Base-by-base conservation (phyloP, 108 stramenopile species). In the Nitzschia putrida region DNA sequence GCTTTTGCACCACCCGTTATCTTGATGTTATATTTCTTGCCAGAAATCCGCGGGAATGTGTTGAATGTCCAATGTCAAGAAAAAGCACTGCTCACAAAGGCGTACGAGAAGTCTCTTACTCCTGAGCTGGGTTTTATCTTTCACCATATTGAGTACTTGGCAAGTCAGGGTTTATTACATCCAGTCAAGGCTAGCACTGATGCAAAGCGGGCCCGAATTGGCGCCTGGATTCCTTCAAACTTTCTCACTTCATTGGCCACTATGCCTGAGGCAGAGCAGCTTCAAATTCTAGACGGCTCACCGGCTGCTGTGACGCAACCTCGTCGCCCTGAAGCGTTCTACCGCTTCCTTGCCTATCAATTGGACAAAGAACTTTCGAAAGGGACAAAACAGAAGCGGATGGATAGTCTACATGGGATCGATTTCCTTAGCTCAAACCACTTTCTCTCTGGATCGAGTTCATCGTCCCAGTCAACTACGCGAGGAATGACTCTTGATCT, bases 281-380 rank as follows among this genome's bases (percentile, higher is more conserved):
- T 94, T 23, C 87, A 88, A 38, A 75, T 94, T n/a, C 64, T 94
- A 8, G 93, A 94, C 66, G 89, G 81, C 0, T 80, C 87, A 49
- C 85, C 89, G 2, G 83, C 81, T 16, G 84, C 90, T 16, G 79
- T 86, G 10, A 85, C 86, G 18, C 71, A 66, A 16, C 84, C 90
- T n/a, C 74, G 87, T 49, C 61, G 89, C 43, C 88, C 90, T 4
- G 90, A 91, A 64, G 88, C 93, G 18, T 86, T 94, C 29, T 94
- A 90, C 77, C 78, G 90, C 7, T 94, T 94, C 52, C 44, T 94
- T 39, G 70, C 86, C 20, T 87, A 92, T 65, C 88, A 92, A 44
- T 26, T 92, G 12, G 86, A 89, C 59, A 84, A 83, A 69, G 91
- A 92, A 52, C 63, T 85, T 18, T 69, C 75, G 8, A 76, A 38